Evolutionary conservation across 2,329 filamentous ascomycete species (phyloP).

Genomic region (Kalmusia sp.): DNA sequence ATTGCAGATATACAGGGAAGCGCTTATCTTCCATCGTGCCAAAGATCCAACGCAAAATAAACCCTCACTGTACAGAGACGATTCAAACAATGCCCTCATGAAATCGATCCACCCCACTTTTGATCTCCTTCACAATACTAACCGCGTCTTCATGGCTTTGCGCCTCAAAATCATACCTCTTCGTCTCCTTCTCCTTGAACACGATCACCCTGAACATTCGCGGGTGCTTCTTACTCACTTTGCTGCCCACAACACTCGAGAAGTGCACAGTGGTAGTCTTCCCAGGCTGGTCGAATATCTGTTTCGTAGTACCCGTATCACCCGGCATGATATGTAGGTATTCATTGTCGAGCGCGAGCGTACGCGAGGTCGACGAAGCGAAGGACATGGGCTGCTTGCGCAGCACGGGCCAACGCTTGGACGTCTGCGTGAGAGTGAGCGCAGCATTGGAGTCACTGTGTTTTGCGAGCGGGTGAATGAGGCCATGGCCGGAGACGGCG

Average conservation of each 20-base stretch:
- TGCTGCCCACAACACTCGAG: slow-evolving; percentile 81
- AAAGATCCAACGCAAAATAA: too few species aligned
- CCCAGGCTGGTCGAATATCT: slow-evolving; percentile 64
- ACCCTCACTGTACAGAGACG: too few species aligned
- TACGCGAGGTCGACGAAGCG: slow-evolving; percentile 75
- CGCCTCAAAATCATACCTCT: slow-evolving; percentile 87
- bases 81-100: slow-evolving; percentile 57
- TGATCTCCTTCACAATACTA: slow-evolving; percentile 81
- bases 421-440: slow-evolving; percentile 46
- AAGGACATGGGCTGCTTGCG: slow-evolving; percentile 85
- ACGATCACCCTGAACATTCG: slow-evolving; percentile 82
- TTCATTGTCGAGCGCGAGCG: slow-evolving; percentile 82
- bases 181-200: slow-evolving; percentile 77
- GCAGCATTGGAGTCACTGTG: slow-evolving; percentile 58
- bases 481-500: slow-evolving; percentile 57
- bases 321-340: slow-evolving; percentile 84
- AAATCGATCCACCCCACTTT: slow-evolving; percentile 75
- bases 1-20: too few species aligned
- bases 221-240: slow-evolving; percentile 79
- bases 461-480: slow-evolving; percentile 69
- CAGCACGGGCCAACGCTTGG: slow-evolving; percentile 79
- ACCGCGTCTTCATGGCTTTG: slow-evolving; percentile 72
- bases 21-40: too few species aligned
- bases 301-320: slow-evolving; percentile 61
- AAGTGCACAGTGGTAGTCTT: slow-evolving; percentile 86